These are phyloP conservation scores for Ustilago trichophora DNA, from an alignment of 1,284 basidiomycete species.

Conservation along the genomic window DNA sequence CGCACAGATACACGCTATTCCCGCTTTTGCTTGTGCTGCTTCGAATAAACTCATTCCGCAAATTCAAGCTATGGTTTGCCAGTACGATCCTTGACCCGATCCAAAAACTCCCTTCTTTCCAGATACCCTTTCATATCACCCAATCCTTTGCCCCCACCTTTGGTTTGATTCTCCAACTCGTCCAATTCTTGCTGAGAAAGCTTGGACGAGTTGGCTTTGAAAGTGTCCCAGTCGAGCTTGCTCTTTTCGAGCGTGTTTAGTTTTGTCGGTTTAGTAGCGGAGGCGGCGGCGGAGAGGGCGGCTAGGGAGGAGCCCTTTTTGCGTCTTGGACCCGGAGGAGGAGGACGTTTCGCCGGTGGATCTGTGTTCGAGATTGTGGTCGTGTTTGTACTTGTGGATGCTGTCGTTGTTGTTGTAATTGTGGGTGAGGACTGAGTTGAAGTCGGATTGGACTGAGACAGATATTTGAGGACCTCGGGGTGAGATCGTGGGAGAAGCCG, in stretches of 20 bases:
- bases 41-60: too few relatives aligned
- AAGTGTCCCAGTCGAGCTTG: slow-evolving; percentile 63
- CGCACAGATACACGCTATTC: too few relatives aligned
- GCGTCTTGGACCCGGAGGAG: slow-evolving; percentile 29
- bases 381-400: too few relatives aligned
- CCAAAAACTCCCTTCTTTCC: slow-evolving; percentile 60
- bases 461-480: slow-evolving; percentile 49
- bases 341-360: neutral
- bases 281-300: slow-evolving; percentile 34
- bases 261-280: slow-evolving; percentile 50
- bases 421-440: too few relatives aligned
- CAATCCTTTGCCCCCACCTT: slow-evolving; percentile 56
- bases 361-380: neutral
- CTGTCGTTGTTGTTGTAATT: too few relatives aligned
- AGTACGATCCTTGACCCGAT: slow-evolving; percentile 56
- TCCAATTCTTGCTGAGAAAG: slow-evolving; percentile 55
- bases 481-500: slow-evolving; percentile 45
- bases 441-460: too few relatives aligned
- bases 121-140: slow-evolving; percentile 64
- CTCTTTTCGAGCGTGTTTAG: slow-evolving; percentile 65
- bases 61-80: slow-evolving; percentile 13
- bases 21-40: too few relatives aligned
- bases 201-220: slow-evolving; percentile 25
- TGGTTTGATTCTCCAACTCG: slow-evolving; percentile 63
- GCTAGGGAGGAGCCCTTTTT: slow-evolving; percentile 50